A percentile compares a stretch with the other conserved stretches of the same genome.
Conservation (phyloP, 495 filamentous ascomycete genomes). For the Margaritispora aquatica region DNA sequence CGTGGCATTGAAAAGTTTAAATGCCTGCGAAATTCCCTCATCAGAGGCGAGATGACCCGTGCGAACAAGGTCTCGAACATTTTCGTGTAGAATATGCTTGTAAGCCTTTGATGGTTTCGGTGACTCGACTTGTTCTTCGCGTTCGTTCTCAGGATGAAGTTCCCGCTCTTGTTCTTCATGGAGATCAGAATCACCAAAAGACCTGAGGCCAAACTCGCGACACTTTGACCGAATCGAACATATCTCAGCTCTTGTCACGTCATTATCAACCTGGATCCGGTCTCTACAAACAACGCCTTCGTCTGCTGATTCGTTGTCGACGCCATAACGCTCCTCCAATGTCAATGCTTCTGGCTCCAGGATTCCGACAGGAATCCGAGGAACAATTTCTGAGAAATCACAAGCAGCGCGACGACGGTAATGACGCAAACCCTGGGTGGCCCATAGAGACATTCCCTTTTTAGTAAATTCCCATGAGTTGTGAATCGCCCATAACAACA, state of each 20-base stretch:
- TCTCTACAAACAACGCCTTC: neutral
- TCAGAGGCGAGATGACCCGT: too few species aligned
- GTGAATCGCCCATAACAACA: constrained; percentile 52
- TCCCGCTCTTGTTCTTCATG: constrained; percentile 70
- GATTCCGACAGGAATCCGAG: neutral
- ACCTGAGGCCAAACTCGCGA: constrained; percentile 32
- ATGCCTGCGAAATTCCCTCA: constrained; percentile 37
- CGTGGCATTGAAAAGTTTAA: constrained; percentile 35
- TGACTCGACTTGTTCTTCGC: constrained; percentile 47
- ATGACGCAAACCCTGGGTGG: constrained; percentile 47
- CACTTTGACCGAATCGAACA: constrained; percentile 23
- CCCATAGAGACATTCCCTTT: constrained; percentile 52
- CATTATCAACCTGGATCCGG: neutral
- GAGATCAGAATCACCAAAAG: constrained; percentile 33
- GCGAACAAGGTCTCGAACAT: constrained; percentile 27
- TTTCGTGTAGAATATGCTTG: constrained; percentile 37
- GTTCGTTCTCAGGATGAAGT: constrained; percentile 55
- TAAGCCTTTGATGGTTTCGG: constrained; percentile 34
- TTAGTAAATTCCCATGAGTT: constrained; percentile 46
- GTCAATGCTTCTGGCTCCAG: constrained; percentile 29
- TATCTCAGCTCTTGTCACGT: too few species aligned
- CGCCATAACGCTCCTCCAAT: constrained; percentile 12
- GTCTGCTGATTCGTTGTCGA: neutral
- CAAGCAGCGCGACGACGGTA: constrained; percentile 23
- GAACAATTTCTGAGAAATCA: neutral